Percentiles rank a stretch among this genome's conserved stretches.
Conservation (phyloP, 208 protist species). For the Zelonia costaricensis region DNA sequence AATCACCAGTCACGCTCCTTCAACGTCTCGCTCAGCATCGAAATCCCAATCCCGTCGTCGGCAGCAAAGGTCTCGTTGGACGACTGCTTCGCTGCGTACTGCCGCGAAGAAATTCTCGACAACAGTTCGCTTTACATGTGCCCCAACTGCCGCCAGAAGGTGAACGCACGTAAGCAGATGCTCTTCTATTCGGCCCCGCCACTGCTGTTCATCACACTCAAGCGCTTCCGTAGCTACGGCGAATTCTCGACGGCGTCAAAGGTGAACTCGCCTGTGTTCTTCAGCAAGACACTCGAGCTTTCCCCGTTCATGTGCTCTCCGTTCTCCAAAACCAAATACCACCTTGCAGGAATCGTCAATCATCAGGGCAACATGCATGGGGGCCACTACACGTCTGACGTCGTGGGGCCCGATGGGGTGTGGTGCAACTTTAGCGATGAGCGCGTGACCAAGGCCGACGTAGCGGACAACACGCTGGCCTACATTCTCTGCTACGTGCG, state of each 20-base stretch:
- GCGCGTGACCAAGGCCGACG: constrained; percentile 29
- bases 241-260: constrained; percentile 84
- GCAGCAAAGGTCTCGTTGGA: constrained; percentile 42
- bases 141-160: constrained; percentile 57
- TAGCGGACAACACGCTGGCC: constrained; percentile 51
- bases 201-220: constrained; percentile 86
- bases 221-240: constrained; percentile 72
- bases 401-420: constrained; percentile 44
- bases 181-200: constrained; percentile 71
- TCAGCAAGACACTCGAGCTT: constrained; percentile 70
- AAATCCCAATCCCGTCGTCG: constrained; percentile 64
- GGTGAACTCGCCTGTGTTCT: constrained; percentile 55
- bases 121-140: constrained; percentile 71
- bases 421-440: constrained; percentile 91
- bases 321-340: constrained; percentile 58
- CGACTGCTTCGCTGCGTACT: constrained; percentile 81
- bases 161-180: constrained; percentile 78
- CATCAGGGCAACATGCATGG: constrained; percentile 91
- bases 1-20: constrained; percentile 62
- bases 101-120: constrained; percentile 71
- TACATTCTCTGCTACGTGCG: constrained; percentile 87
- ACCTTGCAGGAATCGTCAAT: constrained; percentile 87
- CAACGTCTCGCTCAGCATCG: constrained; percentile 53
- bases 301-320: constrained; percentile 60
- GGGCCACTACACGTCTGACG: constrained; percentile 92